These are phyloP conservation scores for Pyricularia pennisetigena DNA, from an alignment of 2,329 filamentous ascomycete genomes.

Conservation along the genomic window DNA sequence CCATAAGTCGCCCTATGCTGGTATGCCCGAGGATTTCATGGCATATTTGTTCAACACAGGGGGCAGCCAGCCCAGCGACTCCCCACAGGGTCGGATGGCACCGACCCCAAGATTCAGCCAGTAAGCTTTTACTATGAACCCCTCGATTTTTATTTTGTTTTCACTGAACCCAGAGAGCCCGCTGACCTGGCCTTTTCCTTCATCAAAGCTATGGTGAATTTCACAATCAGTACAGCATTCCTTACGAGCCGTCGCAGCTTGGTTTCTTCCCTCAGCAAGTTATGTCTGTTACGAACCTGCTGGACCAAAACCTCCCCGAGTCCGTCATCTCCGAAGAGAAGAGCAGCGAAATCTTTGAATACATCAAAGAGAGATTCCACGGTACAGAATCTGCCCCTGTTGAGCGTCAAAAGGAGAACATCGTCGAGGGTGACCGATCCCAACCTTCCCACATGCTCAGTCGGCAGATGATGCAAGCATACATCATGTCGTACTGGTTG, in stretches of 20 bases:
- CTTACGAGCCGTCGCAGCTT: conserved; percentile 38
- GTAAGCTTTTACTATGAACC: background rate
- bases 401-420: conserved; percentile 63
- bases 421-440: conserved; percentile 70
- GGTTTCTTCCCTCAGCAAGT: conserved; percentile 63
- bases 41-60: conserved; percentile 69
- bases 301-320: conserved; percentile 72
- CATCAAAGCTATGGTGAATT: conserved; percentile 42
- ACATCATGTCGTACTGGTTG: conserved; percentile 88
- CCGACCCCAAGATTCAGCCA: conserved; percentile 22
- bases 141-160: background rate
- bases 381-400: conserved; percentile 61
- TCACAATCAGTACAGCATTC: conserved; percentile 34
- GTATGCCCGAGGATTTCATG: conserved; percentile 80
- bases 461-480: conserved; percentile 89
- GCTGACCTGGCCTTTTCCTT: background rate
- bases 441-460: conserved; percentile 61
- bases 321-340: conserved; percentile 80
- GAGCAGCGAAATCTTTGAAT: conserved; percentile 69
- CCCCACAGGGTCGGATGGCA: conserved; percentile 41
- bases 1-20: conserved; percentile 74
- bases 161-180: background rate
- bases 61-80: conserved; percentile 35
- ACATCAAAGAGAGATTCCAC: conserved; percentile 74
- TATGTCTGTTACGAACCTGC: conserved; percentile 80